Base-by-base conservation (phyloP, 495 filamentous ascomycete species). In the Aspergillus olivimuriae region DNA sequence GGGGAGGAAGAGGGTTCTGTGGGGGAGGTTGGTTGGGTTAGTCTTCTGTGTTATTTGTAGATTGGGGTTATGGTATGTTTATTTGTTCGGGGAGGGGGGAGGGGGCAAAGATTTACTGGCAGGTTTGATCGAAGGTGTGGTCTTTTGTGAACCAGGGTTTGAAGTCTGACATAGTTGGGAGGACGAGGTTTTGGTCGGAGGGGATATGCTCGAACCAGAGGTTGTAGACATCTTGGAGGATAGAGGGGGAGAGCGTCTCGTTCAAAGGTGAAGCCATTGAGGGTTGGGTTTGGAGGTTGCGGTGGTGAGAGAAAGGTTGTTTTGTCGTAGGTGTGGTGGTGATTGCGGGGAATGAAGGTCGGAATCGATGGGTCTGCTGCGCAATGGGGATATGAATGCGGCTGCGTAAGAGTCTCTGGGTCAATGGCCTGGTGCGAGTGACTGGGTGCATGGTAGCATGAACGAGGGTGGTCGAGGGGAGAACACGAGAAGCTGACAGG, bases 1-100 rank as follows among this genome's bases (percentile, higher is more conserved):
- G 14, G 59, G 49, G 9, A 57, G 41, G 39, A 62, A 62, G 49
- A 57, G 47, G 1, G 44, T 35, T 21, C 59, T 61, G n/a, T n/a
- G 33, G 30, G 34, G 46, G 24, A 39, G 23, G 10, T 12, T 31
- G 19, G 7, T 45, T 12, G 20, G 7, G 20, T 24, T 39, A 33
- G 32, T 28, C 12, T 26, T 20, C 18, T 3, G 2, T 5, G 24
- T 28, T n/a, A n/a, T n/a, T n/a, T n/a, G n/a, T n/a, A n/a, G n/a
- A n/a, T n/a, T n/a, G n/a, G n/a, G 11, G 24, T 28, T 28, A 28
- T 28, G 24, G 5, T 28, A 28, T 28, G 24, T 28, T 28, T 6
- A 6, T 11, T 28, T 5, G 24, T 28, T n/a, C n/a, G n/a, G n/a
- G n/a, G n/a, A n/a, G n/a, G n/a, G n/a, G n/a, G n/a, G n/a, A n/a